Evolutionary conservation across 2,329 filamentous ascomycete species (phyloP).

Genomic region (Pestalotiopsis sp.): DNA sequence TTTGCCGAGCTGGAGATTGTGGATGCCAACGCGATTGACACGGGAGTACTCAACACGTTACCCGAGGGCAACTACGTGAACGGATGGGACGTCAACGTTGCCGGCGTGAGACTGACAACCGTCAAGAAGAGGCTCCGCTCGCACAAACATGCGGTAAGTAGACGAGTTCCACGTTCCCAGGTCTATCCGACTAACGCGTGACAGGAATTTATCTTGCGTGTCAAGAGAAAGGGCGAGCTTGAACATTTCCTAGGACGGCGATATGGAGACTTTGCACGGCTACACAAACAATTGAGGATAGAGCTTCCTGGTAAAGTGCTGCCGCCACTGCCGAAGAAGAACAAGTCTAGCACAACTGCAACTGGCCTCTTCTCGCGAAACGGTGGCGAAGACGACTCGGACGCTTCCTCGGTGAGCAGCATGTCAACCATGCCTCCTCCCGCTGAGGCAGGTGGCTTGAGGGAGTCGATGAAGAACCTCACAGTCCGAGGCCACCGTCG

Average conservation of each 20-base stretch:
- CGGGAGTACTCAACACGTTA: conserved; percentile 81
- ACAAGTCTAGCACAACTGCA: conserved; percentile 76
- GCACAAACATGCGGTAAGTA: conserved; percentile 84
- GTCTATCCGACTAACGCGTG: background rate
- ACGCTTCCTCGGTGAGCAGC: conserved; percentile 80
- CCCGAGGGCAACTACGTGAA: conserved; percentile 93
- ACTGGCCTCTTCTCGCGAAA: conserved; percentile 56
- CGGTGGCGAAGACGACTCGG: conserved; percentile 66
- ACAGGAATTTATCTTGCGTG: conserved; percentile 86
- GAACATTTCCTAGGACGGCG: conserved; percentile 82
- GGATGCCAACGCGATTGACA: conserved; percentile 88
- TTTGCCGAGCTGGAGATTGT: conserved; percentile 98
- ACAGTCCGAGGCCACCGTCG: conserved; percentile 45
- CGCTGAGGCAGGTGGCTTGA: conserved; percentile 28
- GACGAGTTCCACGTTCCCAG: background rate
- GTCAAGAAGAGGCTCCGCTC: conserved; percentile 86
- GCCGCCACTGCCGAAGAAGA: conserved; percentile 86
- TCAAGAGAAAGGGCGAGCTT: conserved; percentile 74
- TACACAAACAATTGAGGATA: conserved; percentile 78
- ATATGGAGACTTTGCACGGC: conserved; percentile 83
- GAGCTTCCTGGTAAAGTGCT: conserved; percentile 92
- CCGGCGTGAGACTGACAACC: conserved; percentile 79
- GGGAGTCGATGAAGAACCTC: conserved; percentile 41
- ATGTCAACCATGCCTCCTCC: conserved; percentile 62
- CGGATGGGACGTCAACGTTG: conserved; percentile 96